Base-by-base conservation (phyloP, 257 asterid genomes). In the Ligustrum vulgare region DNA sequence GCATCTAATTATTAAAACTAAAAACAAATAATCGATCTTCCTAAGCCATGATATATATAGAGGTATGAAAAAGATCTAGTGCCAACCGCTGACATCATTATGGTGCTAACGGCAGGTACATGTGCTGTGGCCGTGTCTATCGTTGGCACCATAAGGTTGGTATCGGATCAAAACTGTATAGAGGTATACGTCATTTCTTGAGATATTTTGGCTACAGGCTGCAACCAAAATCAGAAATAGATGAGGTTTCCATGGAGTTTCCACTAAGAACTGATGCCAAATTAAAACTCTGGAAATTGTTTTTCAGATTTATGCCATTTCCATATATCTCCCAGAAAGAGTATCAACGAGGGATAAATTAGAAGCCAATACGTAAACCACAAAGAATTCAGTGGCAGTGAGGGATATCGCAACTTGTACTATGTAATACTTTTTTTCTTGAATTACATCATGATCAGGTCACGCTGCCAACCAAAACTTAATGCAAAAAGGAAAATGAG, bases 381-480 rank as follows among this genome's bases (percentile, higher is more conserved):
- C 62, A 51, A 8, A 16, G 67, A 67, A 49, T 34, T 69, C 9
- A 39, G 16, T 56, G 63, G 75, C 0, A 25, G 33, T 23, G 28
- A 31, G 20, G 16, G 43, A 28, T 49, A 37, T 35, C 32, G 49
- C 49, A 31, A 66, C 3, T 64, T 7, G 69, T 35, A 25, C 41
- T 18, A 5, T 47, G 70, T 18, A 68, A 54, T 51, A 66, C 69
- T 70, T 51, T 56, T 75, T 68, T 72, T 36, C 71, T 47, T 72
- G 33, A 82, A 69, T 75, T 47, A 69, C n/a, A n/a, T n/a, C n/a
- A n/a, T n/a, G 10, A 70, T 75, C 83, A 76, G 65, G 73, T 68
- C 39, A 34, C 20, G 13, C 75, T 51, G 73, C 68, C 76, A 70
- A 58, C 71, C 75, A 36, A 51, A 67, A 75, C 37, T 72, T 69